Base-by-base conservation (phyloP, 208 protist genomes). In the Tetramitus jugosus region DNA sequence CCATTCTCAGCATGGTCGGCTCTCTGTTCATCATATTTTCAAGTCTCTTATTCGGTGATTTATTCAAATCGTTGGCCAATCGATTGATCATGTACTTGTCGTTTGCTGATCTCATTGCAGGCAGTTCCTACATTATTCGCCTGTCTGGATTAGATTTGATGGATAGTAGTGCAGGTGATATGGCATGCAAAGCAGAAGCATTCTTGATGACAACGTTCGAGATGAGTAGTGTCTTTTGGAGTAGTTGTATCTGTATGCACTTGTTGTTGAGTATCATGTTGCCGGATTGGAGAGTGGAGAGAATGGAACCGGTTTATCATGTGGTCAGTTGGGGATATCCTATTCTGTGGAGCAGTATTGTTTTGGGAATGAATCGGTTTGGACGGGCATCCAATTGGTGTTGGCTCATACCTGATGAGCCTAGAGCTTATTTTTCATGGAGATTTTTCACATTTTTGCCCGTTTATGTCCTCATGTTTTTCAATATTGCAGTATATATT, bases 391-490 rank as follows among this genome's bases (percentile, higher is more conserved):
- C 17, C 61, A 37, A 67, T 37, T 69, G 62, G 62, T 69, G 62
- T 69, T 69, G 62, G 62, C 26, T 69, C 14, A 29, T 17, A 45
- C 13, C 29, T 39, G 26, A 69, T n/a, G 62, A 69, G 2, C 8
- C 8, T 43, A 26, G 20, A 43, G 35, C 1, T 43, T 69, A 29
- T 69, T 29, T 69, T 43, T 29, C 23, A 14, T 69, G 20, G 20
- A 69, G 62, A 69, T 69, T 69, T 42, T 43, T 69, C 33, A 69
- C 62, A 69, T 69, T 69, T 42, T 69, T 69, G 17, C 1, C 33
- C 8, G 39, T 69, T 13, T 69, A 69, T 29, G 29, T 39, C 43
- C 43, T 29, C 33, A 29, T 69, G 35, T 13, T 39, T 6, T 42
- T 69, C 26, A 37, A 29, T 45, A 20, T 29, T 1, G 39, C 33